Base-by-base conservation (phyloP, 2,329 filamentous ascomycete species). In the Seiridium cupressi region DNA sequence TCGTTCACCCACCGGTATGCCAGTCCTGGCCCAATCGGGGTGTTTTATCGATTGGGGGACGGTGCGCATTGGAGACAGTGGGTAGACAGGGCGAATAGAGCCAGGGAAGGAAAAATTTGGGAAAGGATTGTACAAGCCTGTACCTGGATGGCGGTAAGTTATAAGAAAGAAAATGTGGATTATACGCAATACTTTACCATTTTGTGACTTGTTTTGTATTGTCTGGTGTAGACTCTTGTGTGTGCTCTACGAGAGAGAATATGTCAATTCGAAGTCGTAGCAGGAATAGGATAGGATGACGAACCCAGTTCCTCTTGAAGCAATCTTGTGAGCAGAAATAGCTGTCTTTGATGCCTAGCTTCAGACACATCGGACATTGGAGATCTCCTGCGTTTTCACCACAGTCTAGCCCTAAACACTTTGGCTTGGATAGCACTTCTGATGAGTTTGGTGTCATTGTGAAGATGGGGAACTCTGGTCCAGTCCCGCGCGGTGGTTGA, bases 321-420 rank as follows among this genome's bases (percentile, higher is more conserved):
- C 89, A 92, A 68, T 92, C 89, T 74, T 92, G 89, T 60, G 88
- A 88, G 78, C 89, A 92, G 78, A 92, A 92, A 76, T 83, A 91
- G 73, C 87, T 89, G 66, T 90, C 86, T 63, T 86, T 76, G 54
- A 73, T 85, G 61, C 86, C 87, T 60, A 88, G 76, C 75, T 91
- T 91, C 66, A 91, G 81, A 72, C 89, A 92, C 62, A 85, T 91
- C 48, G 89, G 89, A 73, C 89, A 92, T 73, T 92, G 88, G 49
- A 92, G 76, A 60, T 81, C 79, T 56, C 86, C 84, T 55, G 89
- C 89, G 65, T 88, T 83, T 63, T 91, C 90, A 32, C 77, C 76
- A 77, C 89, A 92, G 69, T 90, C 87, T 55, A 80, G 76, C 47
- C 89, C 88, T 58, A 81, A 78, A 70, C 89, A 92, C 69, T 81